A percentile compares a stretch with the other conserved stretches of the same genome.
phyloP scores from a whole-genome alignment of 352 stramenopile genomes.

The Phytophthora pini region DNA sequence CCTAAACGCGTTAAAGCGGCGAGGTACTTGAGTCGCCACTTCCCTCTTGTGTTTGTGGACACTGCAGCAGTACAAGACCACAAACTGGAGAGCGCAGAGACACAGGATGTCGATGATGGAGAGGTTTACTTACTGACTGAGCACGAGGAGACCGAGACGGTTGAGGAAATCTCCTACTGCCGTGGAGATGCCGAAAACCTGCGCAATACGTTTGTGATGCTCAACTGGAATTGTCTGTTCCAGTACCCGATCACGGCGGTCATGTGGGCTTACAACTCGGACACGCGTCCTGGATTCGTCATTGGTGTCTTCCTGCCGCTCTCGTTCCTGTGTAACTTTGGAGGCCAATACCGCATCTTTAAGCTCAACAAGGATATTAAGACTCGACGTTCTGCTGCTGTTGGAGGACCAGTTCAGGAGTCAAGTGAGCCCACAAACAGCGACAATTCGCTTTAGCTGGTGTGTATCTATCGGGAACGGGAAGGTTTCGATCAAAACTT shows the following conservation, averaged over 20 bases:
- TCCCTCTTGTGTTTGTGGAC: conserved; percentile 39
- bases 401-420: neutral
- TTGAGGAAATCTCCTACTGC: conserved; percentile 30
- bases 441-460: conserved; percentile 5
- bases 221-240: conserved; percentile 51
- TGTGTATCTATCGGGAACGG: neutral
- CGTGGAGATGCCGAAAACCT: conserved; percentile 31
- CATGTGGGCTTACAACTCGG: conserved; percentile 45
- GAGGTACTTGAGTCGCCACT: conserved; percentile 33
- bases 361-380: conserved; percentile 43
- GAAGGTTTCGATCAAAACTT: neutral
- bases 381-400: conserved; percentile 5
- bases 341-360: conserved; percentile 40
- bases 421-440: conserved; percentile 4
- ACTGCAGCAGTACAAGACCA: conserved; percentile 7
- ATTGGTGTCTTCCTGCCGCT: conserved; percentile 46
- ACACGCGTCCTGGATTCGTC: conserved; percentile 37
- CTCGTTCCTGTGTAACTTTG: conserved; percentile 41
- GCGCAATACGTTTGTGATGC: conserved; percentile 42
- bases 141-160: conserved; percentile 18
- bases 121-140: conserved; percentile 21
- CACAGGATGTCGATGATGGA: conserved; percentile 21
- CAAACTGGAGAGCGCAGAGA: conserved; percentile 19
- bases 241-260: conserved; percentile 50
- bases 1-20: conserved; percentile 12